These are phyloP conservation scores for Copromyces sp. DNA, from an alignment of 495 filamentous ascomycete genomes.

Conservation along the genomic window DNA sequence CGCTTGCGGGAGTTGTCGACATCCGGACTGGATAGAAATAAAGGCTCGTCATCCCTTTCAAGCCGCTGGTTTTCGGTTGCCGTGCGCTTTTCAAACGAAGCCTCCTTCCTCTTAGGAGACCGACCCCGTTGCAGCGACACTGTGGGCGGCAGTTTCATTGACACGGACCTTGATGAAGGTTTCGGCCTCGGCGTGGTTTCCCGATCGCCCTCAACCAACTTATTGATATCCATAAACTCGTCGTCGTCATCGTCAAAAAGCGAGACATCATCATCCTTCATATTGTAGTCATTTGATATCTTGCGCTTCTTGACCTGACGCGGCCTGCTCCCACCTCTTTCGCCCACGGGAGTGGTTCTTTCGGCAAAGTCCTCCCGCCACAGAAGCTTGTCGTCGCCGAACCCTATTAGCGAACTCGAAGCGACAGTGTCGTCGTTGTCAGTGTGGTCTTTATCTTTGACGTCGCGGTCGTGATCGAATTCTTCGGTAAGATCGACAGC, in stretches of 20 bases:
- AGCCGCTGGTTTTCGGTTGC: background rate
- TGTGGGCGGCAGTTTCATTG: background rate
- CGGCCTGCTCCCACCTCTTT: background rate
- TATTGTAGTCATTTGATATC: slow-evolving; percentile 43
- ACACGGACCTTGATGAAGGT: background rate
- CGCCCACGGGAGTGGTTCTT: slow-evolving; percentile 18
- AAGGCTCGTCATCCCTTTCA: background rate
- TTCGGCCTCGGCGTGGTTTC: background rate
- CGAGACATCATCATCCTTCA: background rate
- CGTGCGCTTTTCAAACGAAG: background rate
- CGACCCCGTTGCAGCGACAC: background rate
- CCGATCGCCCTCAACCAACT: background rate
- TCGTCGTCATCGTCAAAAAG: slow-evolving; percentile 9
- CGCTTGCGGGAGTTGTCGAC: background rate
- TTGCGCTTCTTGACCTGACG: slow-evolving; percentile 35
- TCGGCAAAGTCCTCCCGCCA: slow-evolving; percentile 49
- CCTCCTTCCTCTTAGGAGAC: background rate
- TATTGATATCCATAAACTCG: slow-evolving; percentile 31
- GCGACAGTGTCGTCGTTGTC: background rate
- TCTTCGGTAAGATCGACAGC: slow-evolving; percentile 63
- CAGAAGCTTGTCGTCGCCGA: slow-evolving; percentile 37
- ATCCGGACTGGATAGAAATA: background rate
- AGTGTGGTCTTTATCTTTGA: background rate
- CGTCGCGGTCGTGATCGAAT: slow-evolving; percentile 28
- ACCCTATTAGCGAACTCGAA: slow-evolving; percentile 33